These are phyloP conservation scores for Cladophialophora exuberans DNA, from an alignment of 2,329 filamentous ascomycete species.

Conservation along the genomic window DNA sequence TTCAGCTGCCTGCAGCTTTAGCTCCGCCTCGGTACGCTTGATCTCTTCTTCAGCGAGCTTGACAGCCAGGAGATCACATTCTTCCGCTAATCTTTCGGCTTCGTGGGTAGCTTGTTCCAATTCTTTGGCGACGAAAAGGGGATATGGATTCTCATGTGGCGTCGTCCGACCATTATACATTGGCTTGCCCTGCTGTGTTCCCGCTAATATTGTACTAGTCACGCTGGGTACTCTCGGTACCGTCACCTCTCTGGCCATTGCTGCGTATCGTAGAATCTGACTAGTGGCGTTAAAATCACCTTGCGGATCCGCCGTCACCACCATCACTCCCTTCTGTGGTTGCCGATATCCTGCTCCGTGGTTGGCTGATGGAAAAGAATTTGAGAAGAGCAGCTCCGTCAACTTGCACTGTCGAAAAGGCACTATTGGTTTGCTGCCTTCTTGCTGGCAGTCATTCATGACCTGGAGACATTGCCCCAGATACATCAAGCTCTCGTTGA, in stretches of 20 bases:
- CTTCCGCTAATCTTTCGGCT: slow-evolving; percentile 75
- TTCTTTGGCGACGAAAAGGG: slow-evolving; percentile 62
- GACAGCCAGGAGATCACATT: slow-evolving; percentile 73
- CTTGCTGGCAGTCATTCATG: slow-evolving; percentile 75
- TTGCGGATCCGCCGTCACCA: slow-evolving; percentile 89
- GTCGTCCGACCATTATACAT: slow-evolving; percentile 48
- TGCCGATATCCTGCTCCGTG: slow-evolving; percentile 54
- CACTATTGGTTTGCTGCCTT: slow-evolving; percentile 73
- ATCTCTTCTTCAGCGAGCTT: slow-evolving; percentile 73
- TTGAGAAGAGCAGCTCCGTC: slow-evolving; percentile 84
- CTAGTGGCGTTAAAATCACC: slow-evolving; percentile 97
- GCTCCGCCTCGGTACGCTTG: slow-evolving; percentile 71
- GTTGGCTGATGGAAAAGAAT: slow-evolving; percentile 73
- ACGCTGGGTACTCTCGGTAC: slow-evolving; percentile 86
- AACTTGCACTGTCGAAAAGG: slow-evolving; percentile 84
- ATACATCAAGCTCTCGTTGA: slow-evolving; percentile 98
- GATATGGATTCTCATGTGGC: slow-evolving; percentile 47
- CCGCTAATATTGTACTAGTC: slow-evolving; percentile 66
- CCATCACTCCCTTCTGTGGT: slow-evolving; percentile 90
- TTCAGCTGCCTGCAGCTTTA: slow-evolving; percentile 68
- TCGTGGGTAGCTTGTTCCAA: slow-evolving; percentile 82
- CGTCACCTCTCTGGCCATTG: slow-evolving; percentile 88
- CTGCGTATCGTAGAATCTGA: slow-evolving; percentile 92
- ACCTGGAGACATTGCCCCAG: slow-evolving; percentile 95
- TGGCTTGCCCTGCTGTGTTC: slow-evolving; percentile 26